Base-by-base conservation (phyloP, 2,329 filamentous ascomycete species). In the Furcasterigmium furcatum region DNA sequence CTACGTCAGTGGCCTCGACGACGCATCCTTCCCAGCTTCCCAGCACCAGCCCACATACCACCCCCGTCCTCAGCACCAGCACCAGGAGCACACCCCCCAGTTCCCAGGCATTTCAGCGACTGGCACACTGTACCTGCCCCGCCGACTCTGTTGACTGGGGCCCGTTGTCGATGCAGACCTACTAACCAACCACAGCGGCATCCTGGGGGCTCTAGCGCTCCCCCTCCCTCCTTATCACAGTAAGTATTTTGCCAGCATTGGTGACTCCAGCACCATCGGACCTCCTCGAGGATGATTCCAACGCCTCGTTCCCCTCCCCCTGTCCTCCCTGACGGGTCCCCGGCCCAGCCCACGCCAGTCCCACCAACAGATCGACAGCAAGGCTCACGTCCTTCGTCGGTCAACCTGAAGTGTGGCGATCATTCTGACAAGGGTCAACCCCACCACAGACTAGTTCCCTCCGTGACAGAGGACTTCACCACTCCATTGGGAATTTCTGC, bases 321-420 rank as follows among this genome's bases (percentile, higher is more conserved):
- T 42, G 38, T 24, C 38, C 12, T 9, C 25, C 20, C 12, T 12
- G 40, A 32, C 18, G n/a, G 34, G 18, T 18, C 34, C 40, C 19
- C n/a, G 27, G 24, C 27, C 40, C 40, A 42, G 29, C 30, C 24
- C 29, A 32, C 27, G 27, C 27, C 30, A 19, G 30, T 32, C 40
- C 40, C 40, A 32, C 40, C 40, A 42, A 22, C 40, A 34, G 40
- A 42, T 42, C 40, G 40, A 20, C 40, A 32, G 34, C 21, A 34
- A 42, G 40, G 30, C 40, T 42, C 40, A 20, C 30, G 40, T 20
- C 40, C 27, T 32, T 32, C 27, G 20, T 42, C 27, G 40, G 40
- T 30, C 40, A 32, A 32, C 40, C 40, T 42, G 27, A 42, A 32
- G 29, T 34, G 40, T 42, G 40, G 40, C 40, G 40, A 42, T 42